Evolutionary conservation across 2,329 filamentous ascomycete species (phyloP).

Genomic region (Fusarium transvaalense): DNA sequence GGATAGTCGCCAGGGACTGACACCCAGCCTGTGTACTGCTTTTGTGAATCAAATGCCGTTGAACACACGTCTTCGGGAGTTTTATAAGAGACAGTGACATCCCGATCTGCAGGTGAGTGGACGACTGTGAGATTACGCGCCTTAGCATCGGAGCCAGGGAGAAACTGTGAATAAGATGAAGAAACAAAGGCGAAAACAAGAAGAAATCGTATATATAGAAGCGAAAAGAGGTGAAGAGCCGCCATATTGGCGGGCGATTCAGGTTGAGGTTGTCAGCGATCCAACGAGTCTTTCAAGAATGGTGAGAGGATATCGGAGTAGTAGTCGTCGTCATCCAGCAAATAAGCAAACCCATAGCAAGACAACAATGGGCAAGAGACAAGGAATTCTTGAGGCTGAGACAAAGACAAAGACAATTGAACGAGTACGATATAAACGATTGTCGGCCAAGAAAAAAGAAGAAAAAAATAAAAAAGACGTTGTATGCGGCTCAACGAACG

Average conservation of each 20-base stretch:
- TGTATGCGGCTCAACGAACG: constrained; percentile 21
- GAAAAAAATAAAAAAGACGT: background rate
- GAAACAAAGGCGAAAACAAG: constrained; percentile 37
- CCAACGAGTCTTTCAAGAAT: constrained; percentile 8
- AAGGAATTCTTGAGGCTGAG: constrained; percentile 24
- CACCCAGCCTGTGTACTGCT: constrained; percentile 79
- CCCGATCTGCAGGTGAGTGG: constrained; percentile 70
- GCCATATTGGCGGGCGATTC: constrained; percentile 25
- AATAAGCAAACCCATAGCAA: constrained; percentile 33
- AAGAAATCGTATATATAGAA: constrained; percentile 28
- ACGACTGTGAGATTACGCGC: constrained; percentile 66
- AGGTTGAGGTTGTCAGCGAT: constrained; percentile 7
- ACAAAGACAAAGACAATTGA: constrained; percentile 7
- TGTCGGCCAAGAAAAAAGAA: constrained; percentile 8
- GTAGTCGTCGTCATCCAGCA: constrained; percentile 43
- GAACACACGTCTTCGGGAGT: constrained; percentile 70
- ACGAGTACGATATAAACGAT: constrained; percentile 10
- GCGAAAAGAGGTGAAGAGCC: constrained; percentile 18
- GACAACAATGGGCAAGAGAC: constrained; percentile 20
- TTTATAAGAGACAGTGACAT: constrained; percentile 77
- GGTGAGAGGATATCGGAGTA: constrained; percentile 31
- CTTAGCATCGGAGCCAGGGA: constrained; percentile 47
- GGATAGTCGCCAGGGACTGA: constrained; percentile 67
- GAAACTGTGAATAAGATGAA: constrained; percentile 51
- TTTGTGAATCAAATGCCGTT: constrained; percentile 73